Percentiles rank a stretch among this genome's conserved stretches.
phyloP scores from a whole-genome alignment of 805 yeast species.

The Candida boidinii region DNA sequence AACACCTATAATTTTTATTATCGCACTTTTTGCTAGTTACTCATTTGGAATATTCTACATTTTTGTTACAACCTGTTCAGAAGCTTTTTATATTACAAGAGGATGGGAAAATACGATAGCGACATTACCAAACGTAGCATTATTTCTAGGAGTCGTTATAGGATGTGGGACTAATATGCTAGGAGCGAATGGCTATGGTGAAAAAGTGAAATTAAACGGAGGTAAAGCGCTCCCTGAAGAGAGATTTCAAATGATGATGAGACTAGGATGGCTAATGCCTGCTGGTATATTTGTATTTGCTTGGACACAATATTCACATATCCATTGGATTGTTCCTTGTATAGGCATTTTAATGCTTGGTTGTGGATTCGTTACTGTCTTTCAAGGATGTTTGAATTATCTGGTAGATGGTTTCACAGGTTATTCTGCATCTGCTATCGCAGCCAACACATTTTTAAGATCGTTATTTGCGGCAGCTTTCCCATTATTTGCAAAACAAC shows the following conservation, averaged over 20 bases:
- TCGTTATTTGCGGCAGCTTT: conserved; percentile 61
- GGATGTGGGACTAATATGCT: conserved; percentile 27
- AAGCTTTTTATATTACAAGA: conserved; percentile 21
- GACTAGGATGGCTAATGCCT: conserved; percentile 44
- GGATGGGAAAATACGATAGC: conserved; percentile 25
- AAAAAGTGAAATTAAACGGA: conserved; percentile 16
- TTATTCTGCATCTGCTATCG: conserved; percentile 61
- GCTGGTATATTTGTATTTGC: conserved; percentile 57
- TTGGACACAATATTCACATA: conserved; percentile 41
- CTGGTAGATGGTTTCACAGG: conserved; percentile 64
- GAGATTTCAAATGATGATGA: conserved; percentile 46
- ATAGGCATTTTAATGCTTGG: conserved; percentile 57
- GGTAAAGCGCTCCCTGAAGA: conserved; percentile 52
- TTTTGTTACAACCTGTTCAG: conserved; percentile 34
- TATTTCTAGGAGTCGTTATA: conserved; percentile 28
- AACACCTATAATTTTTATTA: conserved; percentile 32
- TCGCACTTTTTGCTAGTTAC: conserved; percentile 37
- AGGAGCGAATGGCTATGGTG: conserved; percentile 9
- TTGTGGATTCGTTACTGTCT: conserved; percentile 49
- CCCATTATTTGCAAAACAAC: conserved; percentile 53
- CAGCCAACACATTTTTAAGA: conserved; percentile 62
- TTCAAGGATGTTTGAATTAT: conserved; percentile 60
- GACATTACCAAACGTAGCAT: conserved; percentile 27
- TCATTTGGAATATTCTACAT: conserved; percentile 40
- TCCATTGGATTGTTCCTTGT: conserved; percentile 47